These are phyloP conservation scores for Podospora pseudopauciseta DNA, from an alignment of 495 filamentous ascomycete genomes.

Conservation along the genomic window DNA sequence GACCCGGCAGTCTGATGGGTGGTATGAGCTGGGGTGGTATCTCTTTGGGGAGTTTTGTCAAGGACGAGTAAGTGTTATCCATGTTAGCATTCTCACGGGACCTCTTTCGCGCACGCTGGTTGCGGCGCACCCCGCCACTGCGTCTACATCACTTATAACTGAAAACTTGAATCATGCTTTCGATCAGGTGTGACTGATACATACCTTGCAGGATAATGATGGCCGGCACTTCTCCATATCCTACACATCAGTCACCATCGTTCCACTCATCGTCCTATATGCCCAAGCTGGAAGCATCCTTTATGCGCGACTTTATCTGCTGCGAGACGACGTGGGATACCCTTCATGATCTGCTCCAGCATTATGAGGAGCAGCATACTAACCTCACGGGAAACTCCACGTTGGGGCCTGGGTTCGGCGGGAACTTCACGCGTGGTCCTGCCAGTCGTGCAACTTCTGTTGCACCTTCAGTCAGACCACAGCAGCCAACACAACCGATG, in stretches of 20 bases:
- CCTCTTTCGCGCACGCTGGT: neutral
- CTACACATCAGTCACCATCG: constrained; percentile 80
- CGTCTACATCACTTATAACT: neutral
- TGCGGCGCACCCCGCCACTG: constrained; percentile 17
- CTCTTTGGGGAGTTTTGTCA: constrained; percentile 93
- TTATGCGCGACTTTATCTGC: constrained; percentile 93
- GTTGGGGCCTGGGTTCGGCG: constrained; percentile 26
- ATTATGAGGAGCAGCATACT: constrained; percentile 93
- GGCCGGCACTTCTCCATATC: constrained; percentile 90
- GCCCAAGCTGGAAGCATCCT: constrained; percentile 94
- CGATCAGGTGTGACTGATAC: constrained; percentile 26
- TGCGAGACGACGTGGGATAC: constrained; percentile 83
- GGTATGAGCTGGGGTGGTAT: constrained; percentile 98
- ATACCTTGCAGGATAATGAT: constrained; percentile 74
- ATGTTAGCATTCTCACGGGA: too few relatives aligned
- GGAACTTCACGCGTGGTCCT: constrained; percentile 20
- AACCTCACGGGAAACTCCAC: constrained; percentile 19
- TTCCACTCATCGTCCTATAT: constrained; percentile 97
- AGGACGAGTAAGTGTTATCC: constrained; percentile 81
- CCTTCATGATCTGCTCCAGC: constrained; percentile 89
- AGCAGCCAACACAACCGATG: constrained; percentile 27
- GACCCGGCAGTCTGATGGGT: constrained; percentile 76
- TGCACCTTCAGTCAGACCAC: constrained; percentile 23
- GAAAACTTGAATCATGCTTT: neutral
- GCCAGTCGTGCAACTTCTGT: constrained; percentile 27